Percentiles rank a stretch among this genome's conserved stretches.
These are phyloP conservation scores for Bertia moriformis DNA, from an alignment of 2,329 filamentous ascomycete species.

Conservation along the genomic window DNA sequence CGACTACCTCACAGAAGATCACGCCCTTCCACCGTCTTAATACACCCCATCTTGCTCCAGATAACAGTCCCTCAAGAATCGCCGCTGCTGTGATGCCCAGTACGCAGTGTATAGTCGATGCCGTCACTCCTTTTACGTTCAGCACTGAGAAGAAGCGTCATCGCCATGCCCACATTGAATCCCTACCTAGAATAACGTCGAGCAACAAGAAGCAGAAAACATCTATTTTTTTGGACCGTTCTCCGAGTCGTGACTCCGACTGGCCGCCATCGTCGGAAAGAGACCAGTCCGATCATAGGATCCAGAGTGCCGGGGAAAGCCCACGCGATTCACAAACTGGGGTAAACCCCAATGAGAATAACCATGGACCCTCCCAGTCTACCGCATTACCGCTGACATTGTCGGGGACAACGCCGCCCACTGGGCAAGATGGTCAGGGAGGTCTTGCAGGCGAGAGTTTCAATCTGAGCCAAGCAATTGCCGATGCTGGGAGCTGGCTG, in stretches of 20 bases:
- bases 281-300: not conserved
- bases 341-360: not conserved
- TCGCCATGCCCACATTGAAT: too few relatives aligned
- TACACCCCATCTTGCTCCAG: not conserved
- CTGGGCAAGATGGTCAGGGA: not conserved
- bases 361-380: not conserved
- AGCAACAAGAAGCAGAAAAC: not conserved
- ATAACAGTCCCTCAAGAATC: not conserved
- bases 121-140: not conserved
- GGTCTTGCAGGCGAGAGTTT: not conserved
- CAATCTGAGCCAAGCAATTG: not conserved
- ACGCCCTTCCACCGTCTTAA: not conserved
- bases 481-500: conserved; percentile 1
- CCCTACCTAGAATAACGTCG: not conserved
- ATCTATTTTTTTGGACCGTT: not conserved
- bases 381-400: not conserved
- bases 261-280: too few relatives aligned
- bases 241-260: too few relatives aligned
- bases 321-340: not conserved
- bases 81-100: not conserved
- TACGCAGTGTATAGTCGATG: not conserved
- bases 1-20: not conserved
- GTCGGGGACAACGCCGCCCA: not conserved
- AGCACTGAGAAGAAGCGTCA: not conserved
- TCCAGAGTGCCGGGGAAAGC: too few relatives aligned